Evolutionary conservation across 2,329 filamentous ascomycete genomes (phyloP), one percentile per base, ranked within the genome.

Genomic region (Fusarium vanettenii): DNA sequence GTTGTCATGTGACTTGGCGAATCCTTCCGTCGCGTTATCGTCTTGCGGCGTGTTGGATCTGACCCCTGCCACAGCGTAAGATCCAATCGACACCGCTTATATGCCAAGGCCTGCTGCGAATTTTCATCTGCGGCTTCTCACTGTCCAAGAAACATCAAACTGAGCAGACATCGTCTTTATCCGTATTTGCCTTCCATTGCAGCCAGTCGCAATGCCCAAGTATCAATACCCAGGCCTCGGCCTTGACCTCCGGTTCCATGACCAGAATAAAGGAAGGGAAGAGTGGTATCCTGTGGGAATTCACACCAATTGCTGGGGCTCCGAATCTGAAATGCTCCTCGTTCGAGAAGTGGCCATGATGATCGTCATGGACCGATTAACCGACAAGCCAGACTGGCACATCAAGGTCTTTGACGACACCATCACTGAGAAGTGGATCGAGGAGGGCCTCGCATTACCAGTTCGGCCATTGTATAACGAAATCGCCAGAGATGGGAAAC

Each of bases 331-430:
- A 9, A 56, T 76, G 45, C 31, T 76, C 1, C 39, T 71, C 2
- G 25, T 75, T 0, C 59, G 77, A 0, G 77, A 79, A 41, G 72
- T 68, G 6, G 73, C 69, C 2, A 81, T 81, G 79, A 72, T 81
- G 73, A 71, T 69, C 27, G 37, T 79, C 18, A 80, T 80, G 77
- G 64, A 81, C 18, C 64, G 61, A 2, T 29, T 80, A 18, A 80
- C 78, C 0, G 79, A 80, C 1, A 81, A 81, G 29, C 70, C 71
- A 1, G 41, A 79, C 10, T 81, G 77, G 75, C 68, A 78, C 4
- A 4, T 64, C 9, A 79, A 81, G 29, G 70, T 81, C 0, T 72
- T 72, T 1, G 65, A 80, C 3, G 55, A 76, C 0, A 4, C 2
- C 0, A 69, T 76, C 3, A 3, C 61, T 0, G 56, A 60, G 0